Conservation (phyloP, 1,284 basidiomycete species). For the Leccinum solheimii region DNA sequence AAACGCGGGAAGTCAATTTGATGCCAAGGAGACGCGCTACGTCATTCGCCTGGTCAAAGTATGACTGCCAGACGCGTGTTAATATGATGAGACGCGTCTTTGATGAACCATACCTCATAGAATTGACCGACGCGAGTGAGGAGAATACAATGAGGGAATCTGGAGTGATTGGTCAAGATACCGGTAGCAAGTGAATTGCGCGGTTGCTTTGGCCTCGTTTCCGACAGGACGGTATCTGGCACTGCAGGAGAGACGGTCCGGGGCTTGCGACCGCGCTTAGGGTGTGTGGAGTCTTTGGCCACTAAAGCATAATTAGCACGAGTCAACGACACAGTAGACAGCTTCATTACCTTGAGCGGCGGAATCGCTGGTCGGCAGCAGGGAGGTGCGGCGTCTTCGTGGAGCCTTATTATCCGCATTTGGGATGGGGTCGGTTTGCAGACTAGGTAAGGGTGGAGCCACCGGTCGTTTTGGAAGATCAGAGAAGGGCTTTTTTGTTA, state of each 20-base stretch:
- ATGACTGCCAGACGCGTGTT: constrained; percentile 59
- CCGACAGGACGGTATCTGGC: background rate
- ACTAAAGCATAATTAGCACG: background rate
- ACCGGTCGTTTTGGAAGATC: constrained; percentile 52
- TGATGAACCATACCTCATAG: constrained; percentile 70
- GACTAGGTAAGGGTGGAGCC: background rate
- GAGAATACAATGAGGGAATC: constrained; percentile 86
- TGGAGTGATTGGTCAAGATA: constrained; percentile 69
- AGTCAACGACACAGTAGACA: background rate
- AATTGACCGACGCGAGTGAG: constrained; percentile 93
- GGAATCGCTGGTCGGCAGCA: background rate
- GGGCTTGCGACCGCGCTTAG: constrained; percentile 26
- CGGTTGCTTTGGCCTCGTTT: constrained; percentile 33
- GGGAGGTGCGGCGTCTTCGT: constrained; percentile 3
- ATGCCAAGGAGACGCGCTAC: constrained; percentile 79
- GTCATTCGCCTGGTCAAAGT: constrained; percentile 86
- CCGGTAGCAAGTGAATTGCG: constrained; percentile 63
- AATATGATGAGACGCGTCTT: constrained; percentile 6
- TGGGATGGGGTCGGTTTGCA: background rate
- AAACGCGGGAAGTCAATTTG: constrained; percentile 74
- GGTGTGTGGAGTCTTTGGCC: constrained; percentile 6
- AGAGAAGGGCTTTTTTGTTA: constrained; percentile 53
- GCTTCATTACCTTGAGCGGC: constrained; percentile 10
- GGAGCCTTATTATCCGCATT: constrained; percentile 1
- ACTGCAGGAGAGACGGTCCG: background rate